Evolutionary conservation across 2,329 filamentous ascomycete genomes (phyloP), one percentile per base, ranked within the genome.

Genomic region (Eutypella sp.): DNA sequence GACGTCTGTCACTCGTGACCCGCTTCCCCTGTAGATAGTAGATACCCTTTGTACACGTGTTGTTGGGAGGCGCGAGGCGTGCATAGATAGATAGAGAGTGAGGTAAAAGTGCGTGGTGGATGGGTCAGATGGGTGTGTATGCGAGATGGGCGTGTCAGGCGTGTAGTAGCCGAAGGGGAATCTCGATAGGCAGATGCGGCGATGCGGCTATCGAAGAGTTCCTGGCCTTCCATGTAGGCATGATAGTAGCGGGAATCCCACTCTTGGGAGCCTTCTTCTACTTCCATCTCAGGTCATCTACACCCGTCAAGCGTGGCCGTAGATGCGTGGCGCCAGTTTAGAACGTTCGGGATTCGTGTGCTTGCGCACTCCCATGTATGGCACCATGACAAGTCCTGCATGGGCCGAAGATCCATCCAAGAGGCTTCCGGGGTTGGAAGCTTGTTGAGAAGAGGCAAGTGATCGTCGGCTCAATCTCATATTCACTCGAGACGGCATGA

Each of bases 131-230:
- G n/a, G n/a, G 18, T 34, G 10, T 34, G 31, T 34, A 34, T 34
- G 31, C 18, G 31, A 34, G 31, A 34, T 34, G 31, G 15, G 18
- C 31, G 18, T 34, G 31, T 16, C 15, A n/a, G n/a, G n/a, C 10
- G 10, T 16, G 18, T 34, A 34, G n/a, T 6, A 8, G 31, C 31
- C 18, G 15, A 16, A 16, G 4, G n/a, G 31, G 23, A 39, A 24
- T 22, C 36, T 39, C 36, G 36, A 39, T 39, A 39, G 20, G n/a
- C 22, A 20, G 36, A 39, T 39, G 36, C 36, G 36, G 36, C 36
- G 36, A 39, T 39, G 36, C 36, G 36, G 36, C 36, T 39, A 39
- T 24, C 36, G 29, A 24, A 24, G 23, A 39, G 18, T 16, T 23
- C 36, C 36, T 22, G 36, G 36, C 11, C 23, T 22, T 39, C 5